Percentiles rank a stretch among this genome's conserved stretches.
These are phyloP conservation scores for Ceratocystis harringtonii DNA, from an alignment of 2,329 filamentous ascomycete genomes.

Conservation along the genomic window DNA sequence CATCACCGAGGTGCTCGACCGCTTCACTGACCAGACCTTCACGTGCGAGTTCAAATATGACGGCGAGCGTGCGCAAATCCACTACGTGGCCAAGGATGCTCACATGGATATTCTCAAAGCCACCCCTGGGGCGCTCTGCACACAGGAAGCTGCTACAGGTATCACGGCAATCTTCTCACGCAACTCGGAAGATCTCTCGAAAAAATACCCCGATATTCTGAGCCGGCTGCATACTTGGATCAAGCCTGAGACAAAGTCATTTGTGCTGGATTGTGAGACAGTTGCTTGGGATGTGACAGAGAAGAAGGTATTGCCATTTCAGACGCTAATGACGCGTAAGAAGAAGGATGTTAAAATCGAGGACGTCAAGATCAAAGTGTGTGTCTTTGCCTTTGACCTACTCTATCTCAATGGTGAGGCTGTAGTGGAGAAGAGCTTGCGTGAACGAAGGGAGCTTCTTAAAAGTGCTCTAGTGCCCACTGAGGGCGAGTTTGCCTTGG, in stretches of 20 bases:
- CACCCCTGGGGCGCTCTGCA: slow-evolving; percentile 44
- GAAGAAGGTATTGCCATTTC: slow-evolving; percentile 93
- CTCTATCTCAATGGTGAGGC: slow-evolving; percentile 86
- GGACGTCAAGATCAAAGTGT: slow-evolving; percentile 92
- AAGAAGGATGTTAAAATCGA: slow-evolving; percentile 92
- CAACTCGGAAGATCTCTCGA: slow-evolving; percentile 92
- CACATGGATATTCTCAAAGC: slow-evolving; percentile 52
- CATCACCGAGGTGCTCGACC: slow-evolving; percentile 91
- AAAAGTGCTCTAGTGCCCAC: slow-evolving; percentile 56
- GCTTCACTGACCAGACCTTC: slow-evolving; percentile 88
- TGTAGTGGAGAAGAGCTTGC: slow-evolving; percentile 71
- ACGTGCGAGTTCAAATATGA: slow-evolving; percentile 99
- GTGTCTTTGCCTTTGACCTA: slow-evolving; percentile 91
- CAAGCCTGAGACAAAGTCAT: slow-evolving; percentile 77
- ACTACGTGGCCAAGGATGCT: slow-evolving; percentile 78
- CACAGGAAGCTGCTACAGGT: slow-evolving; percentile 43
- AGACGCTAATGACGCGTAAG: slow-evolving; percentile 96
- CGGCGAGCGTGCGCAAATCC: slow-evolving; percentile 94
- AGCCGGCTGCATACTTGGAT: slow-evolving; percentile 80
- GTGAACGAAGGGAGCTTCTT: slow-evolving; percentile 67
- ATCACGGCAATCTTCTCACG: slow-evolving; percentile 90
- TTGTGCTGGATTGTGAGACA: slow-evolving; percentile 96
- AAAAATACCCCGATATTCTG: slow-evolving; percentile 94
- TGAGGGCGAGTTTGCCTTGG: slow-evolving; percentile 85
- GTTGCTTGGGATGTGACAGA: slow-evolving; percentile 91